These are phyloP conservation scores for Arabis alpina DNA, from an alignment of 345 rosid genomes.

Conservation along the genomic window DNA sequence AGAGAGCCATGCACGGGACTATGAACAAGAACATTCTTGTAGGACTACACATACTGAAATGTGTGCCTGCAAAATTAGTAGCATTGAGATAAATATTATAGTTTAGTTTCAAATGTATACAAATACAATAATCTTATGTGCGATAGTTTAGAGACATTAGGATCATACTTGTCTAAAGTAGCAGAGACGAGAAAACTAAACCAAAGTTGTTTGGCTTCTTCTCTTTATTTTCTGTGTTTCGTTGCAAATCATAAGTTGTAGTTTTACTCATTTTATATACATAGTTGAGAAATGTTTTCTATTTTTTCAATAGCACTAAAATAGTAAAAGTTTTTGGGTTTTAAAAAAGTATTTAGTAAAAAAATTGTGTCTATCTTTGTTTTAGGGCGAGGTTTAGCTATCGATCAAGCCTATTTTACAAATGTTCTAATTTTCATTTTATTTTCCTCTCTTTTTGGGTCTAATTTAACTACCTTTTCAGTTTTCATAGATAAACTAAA, in stretches of 20 bases:
- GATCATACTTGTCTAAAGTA: conserved; percentile 15
- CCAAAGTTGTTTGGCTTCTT: not conserved
- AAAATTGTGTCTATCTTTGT: not conserved
- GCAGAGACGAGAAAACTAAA: not conserved
- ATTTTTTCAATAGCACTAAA: not conserved
- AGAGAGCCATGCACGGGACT: not conserved
- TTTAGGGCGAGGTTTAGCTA: not conserved
- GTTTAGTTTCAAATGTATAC: not conserved
- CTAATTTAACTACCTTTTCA: not conserved
- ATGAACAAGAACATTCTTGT: not conserved
- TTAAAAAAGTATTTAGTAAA: not conserved
- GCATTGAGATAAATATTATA: not conserved
- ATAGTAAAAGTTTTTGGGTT: not conserved
- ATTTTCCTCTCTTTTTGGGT: not conserved
- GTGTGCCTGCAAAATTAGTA: not conserved
- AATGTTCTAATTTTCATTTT: not conserved
- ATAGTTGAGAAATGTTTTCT: not conserved
- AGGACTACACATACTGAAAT: conserved; percentile 5
- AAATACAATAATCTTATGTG: not conserved
- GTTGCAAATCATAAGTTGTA: not conserved
- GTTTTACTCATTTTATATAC: not conserved
- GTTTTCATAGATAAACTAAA: not conserved
- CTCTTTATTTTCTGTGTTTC: not conserved
- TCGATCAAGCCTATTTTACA: not conserved
- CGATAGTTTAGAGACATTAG: not conserved